Evolutionary conservation across 352 stramenopile genomes (phyloP), one percentile per base, ranked within the genome.

Genomic region (Nothophytophthora sp.): DNA sequence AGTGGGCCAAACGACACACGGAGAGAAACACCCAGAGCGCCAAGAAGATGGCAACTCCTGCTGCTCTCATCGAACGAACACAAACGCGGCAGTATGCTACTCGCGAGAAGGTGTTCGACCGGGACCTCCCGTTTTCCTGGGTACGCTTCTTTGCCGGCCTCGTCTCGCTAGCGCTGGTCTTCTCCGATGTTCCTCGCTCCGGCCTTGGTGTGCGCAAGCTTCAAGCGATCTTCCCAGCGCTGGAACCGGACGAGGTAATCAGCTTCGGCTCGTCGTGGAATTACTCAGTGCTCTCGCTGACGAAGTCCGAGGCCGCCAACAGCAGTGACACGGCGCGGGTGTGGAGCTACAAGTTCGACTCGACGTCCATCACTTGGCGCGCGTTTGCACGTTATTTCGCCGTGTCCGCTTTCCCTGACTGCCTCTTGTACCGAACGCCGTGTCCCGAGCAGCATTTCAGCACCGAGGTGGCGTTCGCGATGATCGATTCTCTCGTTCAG

Each of bases 261-360:
- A 55, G 51, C 43, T 70, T 70, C 42, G 61, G 57, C 6, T 56
- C 61, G 3, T 62, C 61, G 4, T 70, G 61, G 61, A 67, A 67
- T 33, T 70, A 70, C 51, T 59, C 60, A 2, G 55, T 70, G n/a
- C 55, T 70, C 37, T 38, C 51, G 20, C 23, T 46, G 2, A 66
- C 55, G 3, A 58, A 55, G 16, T 36, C 34, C 7, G 50, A 71
- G 47, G 57, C 62, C 13, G 4, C 7, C 0, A 51, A 19, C 16
- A 16, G 35, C 5, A 50, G 19, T 13, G 25, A 25, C 1, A 71
- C 46, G 2, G 50, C 50, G 6, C 46, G 48, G 3, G 44, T 70
- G 0, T 71, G 63, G 67, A 68, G 36, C 25, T 76, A 76, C 63
- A 76, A 76, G 33, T 72, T 56, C 8, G 68, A 78, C 28, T 73